A percentile compares a stretch with the other conserved stretches of the same genome.
phyloP scores from a whole-genome alignment of 140 eudicot genomes.

The Flaveria floridana region DNA sequence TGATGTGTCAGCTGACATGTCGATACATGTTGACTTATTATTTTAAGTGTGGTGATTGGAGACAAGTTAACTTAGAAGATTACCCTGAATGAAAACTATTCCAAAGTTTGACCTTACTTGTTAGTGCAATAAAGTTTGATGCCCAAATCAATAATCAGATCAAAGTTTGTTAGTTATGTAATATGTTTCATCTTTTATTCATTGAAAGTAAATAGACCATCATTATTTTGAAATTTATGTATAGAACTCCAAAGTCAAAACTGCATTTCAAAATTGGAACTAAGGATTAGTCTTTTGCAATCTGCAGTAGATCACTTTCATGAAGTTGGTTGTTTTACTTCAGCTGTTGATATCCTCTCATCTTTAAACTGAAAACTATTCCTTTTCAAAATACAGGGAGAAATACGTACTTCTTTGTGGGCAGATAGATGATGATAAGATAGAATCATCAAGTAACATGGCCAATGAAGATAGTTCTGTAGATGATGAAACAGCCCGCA shows the following conservation, averaged over 20 bases:
- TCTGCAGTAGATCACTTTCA: conserved; percentile 19
- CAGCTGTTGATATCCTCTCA: conserved; percentile 14
- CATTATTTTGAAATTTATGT: conserved; percentile 3
- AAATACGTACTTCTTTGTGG: conserved; percentile 88
- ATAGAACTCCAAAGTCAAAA: conserved; percentile 13
- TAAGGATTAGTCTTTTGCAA: background rate
- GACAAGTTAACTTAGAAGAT: conserved; percentile 7
- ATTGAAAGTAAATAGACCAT: background rate
- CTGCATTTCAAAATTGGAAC: conserved; percentile 22
- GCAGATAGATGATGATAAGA: conserved; percentile 91
- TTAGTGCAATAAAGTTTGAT: background rate
- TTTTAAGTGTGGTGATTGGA: background rate
- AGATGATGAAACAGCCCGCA: conserved; percentile 84
- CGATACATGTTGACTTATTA: background rate
- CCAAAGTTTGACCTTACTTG: background rate
- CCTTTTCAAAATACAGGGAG: conserved; percentile 65
- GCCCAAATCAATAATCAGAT: background rate
- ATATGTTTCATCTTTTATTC: background rate
- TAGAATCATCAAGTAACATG: conserved; percentile 46
- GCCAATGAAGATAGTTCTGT: conserved; percentile 76
- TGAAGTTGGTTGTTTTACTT: conserved; percentile 27
- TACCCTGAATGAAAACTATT: background rate
- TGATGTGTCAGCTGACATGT: conserved; percentile 8
- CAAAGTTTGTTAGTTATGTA: background rate
- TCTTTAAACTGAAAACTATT: conserved; percentile 2